Percentiles rank a stretch among this genome's conserved stretches.
phyloP scores from a whole-genome alignment of 2,329 filamentous ascomycete species.

The Tolypocladium paradoxum region DNA sequence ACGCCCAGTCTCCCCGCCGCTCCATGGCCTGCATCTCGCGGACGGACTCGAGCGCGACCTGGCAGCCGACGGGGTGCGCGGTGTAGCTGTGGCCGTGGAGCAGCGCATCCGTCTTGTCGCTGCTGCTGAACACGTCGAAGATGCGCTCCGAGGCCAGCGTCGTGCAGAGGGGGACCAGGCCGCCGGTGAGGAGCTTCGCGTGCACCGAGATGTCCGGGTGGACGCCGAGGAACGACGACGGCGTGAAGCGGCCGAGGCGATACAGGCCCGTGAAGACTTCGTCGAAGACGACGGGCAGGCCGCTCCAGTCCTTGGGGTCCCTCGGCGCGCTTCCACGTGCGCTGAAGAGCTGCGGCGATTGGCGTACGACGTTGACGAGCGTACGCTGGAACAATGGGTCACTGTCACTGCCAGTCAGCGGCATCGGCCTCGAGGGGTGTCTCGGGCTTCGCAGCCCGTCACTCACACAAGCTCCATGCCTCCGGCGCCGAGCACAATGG shows the following conservation, averaged over 20 bases:
- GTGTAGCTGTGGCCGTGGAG: constrained; percentile 84
- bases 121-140: constrained; percentile 59
- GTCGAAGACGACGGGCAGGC: constrained; percentile 71
- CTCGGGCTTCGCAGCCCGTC: too few relatives aligned
- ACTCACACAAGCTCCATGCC: constrained; percentile 72
- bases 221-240: constrained; percentile 57
- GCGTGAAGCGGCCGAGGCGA: constrained; percentile 62
- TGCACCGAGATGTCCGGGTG: constrained; percentile 70
- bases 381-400: constrained; percentile 73
- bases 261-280: constrained; percentile 84
- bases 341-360: constrained; percentile 44
- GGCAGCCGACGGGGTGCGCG: constrained; percentile 70
- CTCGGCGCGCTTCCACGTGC: constrained; percentile 4
- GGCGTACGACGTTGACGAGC: constrained; percentile 56
- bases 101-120: constrained; percentile 67
- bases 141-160: constrained; percentile 66
- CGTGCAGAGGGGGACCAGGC: constrained; percentile 64
- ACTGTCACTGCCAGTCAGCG: constrained; percentile 24
- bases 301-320: constrained; percentile 45
- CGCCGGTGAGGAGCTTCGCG: constrained; percentile 75
- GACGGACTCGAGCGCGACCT: constrained; percentile 62
- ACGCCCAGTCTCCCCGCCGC: constrained; percentile 41
- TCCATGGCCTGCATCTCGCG: constrained; percentile 50
- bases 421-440: not conserved
- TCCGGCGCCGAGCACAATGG: constrained; percentile 68